phyloP scores from a whole-genome alignment of 2,329 filamentous ascomycete species.

The Aureobasidium sp. region DNA sequence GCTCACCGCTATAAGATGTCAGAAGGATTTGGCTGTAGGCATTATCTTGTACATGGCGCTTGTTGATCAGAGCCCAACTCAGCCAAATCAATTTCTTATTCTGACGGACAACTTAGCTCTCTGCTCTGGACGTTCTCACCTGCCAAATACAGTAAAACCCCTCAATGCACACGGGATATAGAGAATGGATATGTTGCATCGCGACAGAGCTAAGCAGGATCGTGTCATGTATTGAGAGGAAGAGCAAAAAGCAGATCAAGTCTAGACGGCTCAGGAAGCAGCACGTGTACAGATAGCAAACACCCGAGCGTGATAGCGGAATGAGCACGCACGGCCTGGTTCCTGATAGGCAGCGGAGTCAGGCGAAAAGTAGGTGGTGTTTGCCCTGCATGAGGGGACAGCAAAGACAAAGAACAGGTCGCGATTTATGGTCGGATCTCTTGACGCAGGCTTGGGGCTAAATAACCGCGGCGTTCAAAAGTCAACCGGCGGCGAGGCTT shows the following conservation, averaged over 20 bases:
- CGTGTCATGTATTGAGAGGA: not conserved
- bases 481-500: constrained; percentile 2
- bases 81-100: not conserved
- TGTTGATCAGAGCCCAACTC: not conserved
- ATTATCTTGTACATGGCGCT: not conserved
- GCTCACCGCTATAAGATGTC: not conserved
- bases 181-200: not conserved
- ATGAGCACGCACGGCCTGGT: not conserved
- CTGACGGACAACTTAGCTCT: not conserved
- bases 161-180: not conserved
- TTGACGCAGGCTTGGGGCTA: not conserved
- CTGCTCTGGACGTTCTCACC: not conserved
- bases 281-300: constrained; percentile 5
- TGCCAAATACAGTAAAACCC: not conserved
- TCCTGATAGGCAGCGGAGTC: not conserved
- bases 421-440: not conserved
- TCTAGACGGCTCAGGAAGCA: not conserved
- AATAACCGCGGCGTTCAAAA: not conserved
- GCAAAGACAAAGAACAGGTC: not conserved
- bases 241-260: not conserved
- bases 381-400: not conserved
- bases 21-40: not conserved
- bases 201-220: not conserved
- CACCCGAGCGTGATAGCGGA: not conserved
- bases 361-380: not conserved